A percentile compares a stretch with the other conserved stretches of the same genome.
Conservation (phyloP, 306 rosid species). For the Trifolium fragiferum region DNA sequence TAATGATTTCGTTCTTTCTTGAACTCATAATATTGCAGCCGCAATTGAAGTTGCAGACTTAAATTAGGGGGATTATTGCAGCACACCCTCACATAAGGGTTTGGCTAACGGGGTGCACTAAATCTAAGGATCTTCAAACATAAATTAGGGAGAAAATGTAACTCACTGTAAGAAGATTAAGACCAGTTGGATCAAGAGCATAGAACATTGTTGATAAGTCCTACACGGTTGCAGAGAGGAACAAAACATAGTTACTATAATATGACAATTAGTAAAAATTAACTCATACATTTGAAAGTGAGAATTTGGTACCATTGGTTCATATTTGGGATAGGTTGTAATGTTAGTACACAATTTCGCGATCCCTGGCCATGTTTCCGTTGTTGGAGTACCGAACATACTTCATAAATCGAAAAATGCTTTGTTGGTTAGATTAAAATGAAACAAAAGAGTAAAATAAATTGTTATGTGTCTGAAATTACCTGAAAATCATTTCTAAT, state of each 20-base stretch:
- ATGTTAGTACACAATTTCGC: neutral
- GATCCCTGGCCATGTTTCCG: constrained; percentile 38
- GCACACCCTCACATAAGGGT: neutral
- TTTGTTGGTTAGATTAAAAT: neutral
- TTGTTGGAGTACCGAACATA: constrained; percentile 40
- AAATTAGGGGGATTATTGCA: neutral
- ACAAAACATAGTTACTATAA: neutral
- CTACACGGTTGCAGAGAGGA: constrained; percentile 10
- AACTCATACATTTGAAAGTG: neutral
- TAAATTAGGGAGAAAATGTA: neutral
- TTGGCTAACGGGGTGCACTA: neutral
- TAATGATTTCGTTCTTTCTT: too few relatives aligned
- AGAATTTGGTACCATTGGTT: constrained; percentile 14
- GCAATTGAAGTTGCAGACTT: too few relatives aligned
- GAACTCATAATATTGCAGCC: too few relatives aligned
- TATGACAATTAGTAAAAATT: neutral
- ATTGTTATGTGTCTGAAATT: neutral
- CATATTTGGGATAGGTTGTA: neutral
- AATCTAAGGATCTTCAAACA: neutral
- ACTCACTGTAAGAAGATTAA: constrained; percentile 37
- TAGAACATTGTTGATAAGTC: neutral
- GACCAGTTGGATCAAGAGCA: constrained; percentile 24
- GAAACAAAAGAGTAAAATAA: neutral
- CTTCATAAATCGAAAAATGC: constrained; percentile 23
- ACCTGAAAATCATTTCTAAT: constrained; percentile 34